phyloP scores from a whole-genome alignment of 306 rosid genomes.

The Sicyos baderoa region DNA sequence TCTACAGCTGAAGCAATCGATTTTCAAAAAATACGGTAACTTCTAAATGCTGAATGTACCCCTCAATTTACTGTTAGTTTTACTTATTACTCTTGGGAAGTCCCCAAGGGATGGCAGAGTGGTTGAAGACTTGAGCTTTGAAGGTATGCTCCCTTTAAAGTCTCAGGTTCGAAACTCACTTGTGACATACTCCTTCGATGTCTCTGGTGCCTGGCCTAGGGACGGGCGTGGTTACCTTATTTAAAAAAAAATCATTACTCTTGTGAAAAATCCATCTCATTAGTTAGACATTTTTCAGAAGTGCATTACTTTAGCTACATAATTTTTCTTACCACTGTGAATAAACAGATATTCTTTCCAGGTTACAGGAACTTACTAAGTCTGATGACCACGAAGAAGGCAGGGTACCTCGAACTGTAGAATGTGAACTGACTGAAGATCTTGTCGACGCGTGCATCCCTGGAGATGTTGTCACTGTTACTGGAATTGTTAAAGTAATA shows the following conservation, averaged over 20 bases:
- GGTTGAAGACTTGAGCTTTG: too few species aligned
- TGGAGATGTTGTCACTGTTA: constrained; percentile 90
- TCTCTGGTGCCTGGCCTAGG: too few species aligned
- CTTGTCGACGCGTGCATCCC: constrained; percentile 96
- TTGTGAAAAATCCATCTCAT: neutral
- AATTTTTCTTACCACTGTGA: neutral
- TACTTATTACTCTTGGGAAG: neutral
- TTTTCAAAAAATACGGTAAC: constrained; percentile 85
- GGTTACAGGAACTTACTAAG: constrained; percentile 74
- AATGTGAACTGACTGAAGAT: constrained; percentile 82
- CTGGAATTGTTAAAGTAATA: constrained; percentile 82
- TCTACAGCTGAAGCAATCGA: constrained; percentile 66
- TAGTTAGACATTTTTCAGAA: neutral
- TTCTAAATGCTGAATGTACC: constrained; percentile 14
- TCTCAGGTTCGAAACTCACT: too few species aligned
- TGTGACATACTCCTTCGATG: too few species aligned
- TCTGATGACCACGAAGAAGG: constrained; percentile 96
- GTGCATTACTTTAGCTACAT: neutral
- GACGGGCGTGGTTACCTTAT: too few species aligned
- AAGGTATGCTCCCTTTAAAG: too few species aligned
- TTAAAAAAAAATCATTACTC: too few species aligned
- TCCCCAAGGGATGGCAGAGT: too few species aligned
- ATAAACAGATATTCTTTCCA: constrained; percentile 11
- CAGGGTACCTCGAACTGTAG: constrained; percentile 90
- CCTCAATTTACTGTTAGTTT: constrained; percentile 6